These are phyloP conservation scores for Agroathelia rolfsii DNA, from an alignment of 1,284 basidiomycete species.

Conservation along the genomic window DNA sequence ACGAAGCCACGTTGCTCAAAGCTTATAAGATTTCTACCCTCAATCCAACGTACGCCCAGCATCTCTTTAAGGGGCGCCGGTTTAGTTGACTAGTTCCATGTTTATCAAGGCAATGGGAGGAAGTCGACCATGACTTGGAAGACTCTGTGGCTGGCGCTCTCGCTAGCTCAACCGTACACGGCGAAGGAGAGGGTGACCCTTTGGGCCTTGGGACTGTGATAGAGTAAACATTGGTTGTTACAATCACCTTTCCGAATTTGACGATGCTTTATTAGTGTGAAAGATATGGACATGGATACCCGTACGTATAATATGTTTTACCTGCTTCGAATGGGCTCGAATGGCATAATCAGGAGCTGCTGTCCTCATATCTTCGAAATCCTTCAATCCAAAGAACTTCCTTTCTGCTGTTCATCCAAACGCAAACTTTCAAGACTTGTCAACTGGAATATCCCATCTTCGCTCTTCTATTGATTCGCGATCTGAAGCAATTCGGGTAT, in stretches of 20 bases:
- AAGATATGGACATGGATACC: constrained; percentile 62
- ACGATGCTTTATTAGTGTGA: too few species aligned
- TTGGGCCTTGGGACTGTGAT: constrained; percentile 52
- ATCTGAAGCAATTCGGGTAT: constrained; percentile 85
- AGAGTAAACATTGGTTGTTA: too few species aligned
- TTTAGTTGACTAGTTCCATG: too few species aligned
- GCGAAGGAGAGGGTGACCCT: constrained; percentile 57
- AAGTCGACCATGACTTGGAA: constrained; percentile 67
- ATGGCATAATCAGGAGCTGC: constrained; percentile 50
- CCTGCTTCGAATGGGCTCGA: constrained; percentile 2
- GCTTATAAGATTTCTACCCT: constrained; percentile 65
- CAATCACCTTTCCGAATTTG: too few species aligned
- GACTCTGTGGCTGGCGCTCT: constrained; percentile 55
- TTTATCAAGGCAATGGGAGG: constrained; percentile 57
- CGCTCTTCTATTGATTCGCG: constrained; percentile 76
- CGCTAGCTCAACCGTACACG: constrained; percentile 33
- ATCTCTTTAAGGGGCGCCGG: too few species aligned
- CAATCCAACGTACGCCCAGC: constrained; percentile 56
- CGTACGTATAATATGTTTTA: constrained; percentile 35
- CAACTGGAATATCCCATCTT: constrained; percentile 63
- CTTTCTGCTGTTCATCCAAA: constrained; percentile 90
- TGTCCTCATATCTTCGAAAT: constrained; percentile 81
- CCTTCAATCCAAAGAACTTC: constrained; percentile 93
- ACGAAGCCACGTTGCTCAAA: constrained; percentile 67
- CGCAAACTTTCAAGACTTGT: constrained; percentile 89